These are phyloP conservation scores for Candida khao-thaluensis DNA, from an alignment of 805 yeast species.

Conservation along the genomic window DNA sequence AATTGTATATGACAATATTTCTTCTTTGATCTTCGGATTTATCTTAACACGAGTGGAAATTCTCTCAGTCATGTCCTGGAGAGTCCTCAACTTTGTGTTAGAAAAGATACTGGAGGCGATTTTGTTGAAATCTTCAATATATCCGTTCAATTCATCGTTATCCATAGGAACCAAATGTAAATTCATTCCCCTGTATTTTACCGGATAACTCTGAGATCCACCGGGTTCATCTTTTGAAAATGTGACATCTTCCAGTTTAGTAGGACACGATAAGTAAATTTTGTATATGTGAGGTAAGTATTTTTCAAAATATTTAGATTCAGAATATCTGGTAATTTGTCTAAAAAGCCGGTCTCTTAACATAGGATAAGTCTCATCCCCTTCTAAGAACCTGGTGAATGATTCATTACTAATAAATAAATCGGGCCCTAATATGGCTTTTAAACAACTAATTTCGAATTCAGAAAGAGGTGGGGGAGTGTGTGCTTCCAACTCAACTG, in stretches of 20 bases:
- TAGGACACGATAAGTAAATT: constrained; percentile 1
- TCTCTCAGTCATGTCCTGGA: neutral
- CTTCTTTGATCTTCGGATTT: neutral
- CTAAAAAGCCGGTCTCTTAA: neutral
- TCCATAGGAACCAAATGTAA: constrained; percentile 2
- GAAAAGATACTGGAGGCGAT: constrained; percentile 4
- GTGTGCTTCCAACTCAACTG: neutral
- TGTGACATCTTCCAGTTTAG: constrained; percentile 1
- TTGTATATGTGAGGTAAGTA: neutral
- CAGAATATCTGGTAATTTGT: neutral
- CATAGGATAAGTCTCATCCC: neutral
- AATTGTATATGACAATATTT: neutral
- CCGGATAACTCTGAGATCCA: constrained; percentile 1
- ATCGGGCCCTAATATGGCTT: neutral
- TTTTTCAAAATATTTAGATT: neutral
- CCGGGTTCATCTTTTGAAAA: constrained; percentile 1
- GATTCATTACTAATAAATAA: neutral
- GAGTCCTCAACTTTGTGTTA: neutral
- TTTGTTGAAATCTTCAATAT: constrained; percentile 1
- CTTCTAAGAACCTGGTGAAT: constrained; percentile 1
- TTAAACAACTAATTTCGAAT: neutral
- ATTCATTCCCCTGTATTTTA: constrained; percentile 1
- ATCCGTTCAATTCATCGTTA: constrained; percentile 1
- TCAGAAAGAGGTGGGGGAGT: neutral
- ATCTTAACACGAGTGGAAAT: neutral